phyloP scores from a whole-genome alignment of 768 basidiomycete species.

The Tricholoma bakamatsutake region DNA sequence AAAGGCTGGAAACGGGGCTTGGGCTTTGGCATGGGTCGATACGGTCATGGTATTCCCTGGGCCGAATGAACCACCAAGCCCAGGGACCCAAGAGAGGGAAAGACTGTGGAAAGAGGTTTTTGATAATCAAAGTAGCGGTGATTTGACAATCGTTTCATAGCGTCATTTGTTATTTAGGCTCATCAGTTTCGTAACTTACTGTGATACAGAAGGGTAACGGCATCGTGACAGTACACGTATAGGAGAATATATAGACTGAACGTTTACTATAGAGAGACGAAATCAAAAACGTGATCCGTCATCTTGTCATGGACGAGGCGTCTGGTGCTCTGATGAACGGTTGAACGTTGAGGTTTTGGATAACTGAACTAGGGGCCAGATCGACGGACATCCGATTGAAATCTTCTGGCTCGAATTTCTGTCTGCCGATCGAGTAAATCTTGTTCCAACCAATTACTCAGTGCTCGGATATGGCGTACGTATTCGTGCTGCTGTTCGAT shows the following conservation, averaged over 20 bases:
- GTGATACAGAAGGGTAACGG: neutral
- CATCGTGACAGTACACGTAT: neutral
- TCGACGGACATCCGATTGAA: slow-evolving; percentile 32
- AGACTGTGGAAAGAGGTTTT: neutral
- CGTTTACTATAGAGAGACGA: neutral
- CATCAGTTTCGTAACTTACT: neutral
- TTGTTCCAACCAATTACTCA: slow-evolving; percentile 75
- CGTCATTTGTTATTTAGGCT: neutral
- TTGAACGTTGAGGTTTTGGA: neutral
- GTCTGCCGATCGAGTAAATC: slow-evolving; percentile 76
- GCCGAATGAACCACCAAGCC: neutral
- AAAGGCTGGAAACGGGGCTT: slow-evolving; percentile 72
- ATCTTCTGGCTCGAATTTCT: slow-evolving; percentile 59
- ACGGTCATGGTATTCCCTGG: slow-evolving; percentile 37
- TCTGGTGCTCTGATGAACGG: neutral
- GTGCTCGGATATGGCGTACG: slow-evolving; percentile 68
- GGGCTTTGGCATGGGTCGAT: slow-evolving; percentile 79
- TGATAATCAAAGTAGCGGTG: neutral
- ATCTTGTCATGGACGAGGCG: neutral
- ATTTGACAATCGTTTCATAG: neutral
- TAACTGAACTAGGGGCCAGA: neutral
- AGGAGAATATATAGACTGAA: neutral
- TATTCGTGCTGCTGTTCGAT: slow-evolving; percentile 76
- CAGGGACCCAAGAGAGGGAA: neutral
- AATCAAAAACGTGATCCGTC: neutral